A percentile compares a stretch with the other conserved stretches of the same genome.
Evolutionary conservation across 2,329 filamentous ascomycete genomes (phyloP).

Genomic region (Botrytis sinoallii): DNA sequence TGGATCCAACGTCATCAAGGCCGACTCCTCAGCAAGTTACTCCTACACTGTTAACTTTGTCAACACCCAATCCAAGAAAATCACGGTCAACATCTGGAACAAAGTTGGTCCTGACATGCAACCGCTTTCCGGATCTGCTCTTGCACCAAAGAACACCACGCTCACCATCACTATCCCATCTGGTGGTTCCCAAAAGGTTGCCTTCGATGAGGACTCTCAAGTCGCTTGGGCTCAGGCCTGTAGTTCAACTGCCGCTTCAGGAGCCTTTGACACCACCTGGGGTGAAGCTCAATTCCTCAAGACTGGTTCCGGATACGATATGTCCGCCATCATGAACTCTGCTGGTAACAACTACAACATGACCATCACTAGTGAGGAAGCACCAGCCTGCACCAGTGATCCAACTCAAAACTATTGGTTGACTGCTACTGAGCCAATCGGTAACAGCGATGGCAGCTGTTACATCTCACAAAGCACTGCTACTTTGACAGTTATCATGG

Average conservation of each 20-base stretch:
- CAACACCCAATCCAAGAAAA: slow-evolving; percentile 27
- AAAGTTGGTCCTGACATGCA: slow-evolving; percentile 27
- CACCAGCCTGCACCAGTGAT: slow-evolving; percentile 29
- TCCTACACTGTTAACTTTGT: slow-evolving; percentile 32
- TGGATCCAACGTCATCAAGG: slow-evolving; percentile 36
- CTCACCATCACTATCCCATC: slow-evolving; percentile 31
- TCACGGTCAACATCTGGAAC: slow-evolving; percentile 35
- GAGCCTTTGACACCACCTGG: slow-evolving; percentile 32
- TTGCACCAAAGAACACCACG: slow-evolving; percentile 31
- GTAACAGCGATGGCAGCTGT: slow-evolving; percentile 34
- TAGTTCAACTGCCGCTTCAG: slow-evolving; percentile 22
- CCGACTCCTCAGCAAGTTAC: slow-evolving; percentile 24
- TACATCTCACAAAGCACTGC: slow-evolving; percentile 30
- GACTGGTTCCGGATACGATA: slow-evolving; percentile 34
- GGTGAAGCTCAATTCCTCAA: slow-evolving; percentile 32
- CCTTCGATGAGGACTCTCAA: slow-evolving; percentile 34
- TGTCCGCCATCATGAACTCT: slow-evolving; percentile 37
- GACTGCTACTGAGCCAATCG: slow-evolving; percentile 30
- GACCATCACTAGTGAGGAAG: slow-evolving; percentile 33
- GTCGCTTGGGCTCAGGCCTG: slow-evolving; percentile 29
- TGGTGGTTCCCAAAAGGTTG: slow-evolving; percentile 31
- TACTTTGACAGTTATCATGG: slow-evolving; percentile 32
- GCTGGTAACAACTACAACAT: slow-evolving; percentile 34
- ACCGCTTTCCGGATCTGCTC: slow-evolving; percentile 27
- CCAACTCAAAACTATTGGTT: slow-evolving; percentile 36